Conservation (phyloP, 2,329 filamentous ascomycete genomes). For the Aureobasidium vineae region DNA sequence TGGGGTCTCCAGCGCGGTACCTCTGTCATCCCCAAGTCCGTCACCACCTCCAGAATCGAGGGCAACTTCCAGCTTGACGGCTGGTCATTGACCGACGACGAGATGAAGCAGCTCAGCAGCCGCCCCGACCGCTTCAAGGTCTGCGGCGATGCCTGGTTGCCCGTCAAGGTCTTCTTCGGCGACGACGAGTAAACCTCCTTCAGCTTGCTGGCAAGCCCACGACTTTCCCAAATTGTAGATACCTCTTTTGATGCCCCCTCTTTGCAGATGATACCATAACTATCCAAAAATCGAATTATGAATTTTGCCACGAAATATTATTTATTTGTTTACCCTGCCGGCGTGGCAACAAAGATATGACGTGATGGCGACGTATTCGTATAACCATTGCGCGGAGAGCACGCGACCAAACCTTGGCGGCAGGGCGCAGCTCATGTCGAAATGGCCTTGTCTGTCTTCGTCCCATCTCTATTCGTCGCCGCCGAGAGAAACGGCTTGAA, state of each 20-base stretch:
- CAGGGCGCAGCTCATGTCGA: slow-evolving; percentile 1
- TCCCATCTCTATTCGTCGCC: background rate
- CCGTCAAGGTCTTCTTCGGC: slow-evolving; percentile 77
- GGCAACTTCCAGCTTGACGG: slow-evolving; percentile 69
- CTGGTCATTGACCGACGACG: slow-evolving; percentile 69
- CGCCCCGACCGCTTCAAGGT: slow-evolving; percentile 79
- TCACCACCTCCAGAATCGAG: slow-evolving; percentile 70
- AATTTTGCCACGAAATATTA: background rate
- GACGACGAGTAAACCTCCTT: slow-evolving; percentile 65
- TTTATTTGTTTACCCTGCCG: slow-evolving; percentile 16
- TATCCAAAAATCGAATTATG: background rate
- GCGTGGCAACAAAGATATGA: background rate
- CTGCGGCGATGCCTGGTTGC: slow-evolving; percentile 71
- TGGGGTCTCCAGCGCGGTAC: slow-evolving; percentile 81
- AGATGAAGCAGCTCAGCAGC: slow-evolving; percentile 65
- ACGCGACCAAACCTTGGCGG: slow-evolving; percentile 22
- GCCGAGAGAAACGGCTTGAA: slow-evolving; percentile 4
- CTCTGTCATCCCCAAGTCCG: slow-evolving; percentile 82
- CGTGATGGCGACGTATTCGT: slow-evolving; percentile 1
- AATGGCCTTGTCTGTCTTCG: background rate
- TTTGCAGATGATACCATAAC: slow-evolving; percentile 2
- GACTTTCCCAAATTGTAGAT: slow-evolving; percentile 5
- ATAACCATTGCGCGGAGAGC: background rate
- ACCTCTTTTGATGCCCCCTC: background rate
- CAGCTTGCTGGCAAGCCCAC: slow-evolving; percentile 23